Conservation (phyloP, 2,329 filamentous ascomycete genomes). For the Neofusicoccum kwambonambiense region DNA sequence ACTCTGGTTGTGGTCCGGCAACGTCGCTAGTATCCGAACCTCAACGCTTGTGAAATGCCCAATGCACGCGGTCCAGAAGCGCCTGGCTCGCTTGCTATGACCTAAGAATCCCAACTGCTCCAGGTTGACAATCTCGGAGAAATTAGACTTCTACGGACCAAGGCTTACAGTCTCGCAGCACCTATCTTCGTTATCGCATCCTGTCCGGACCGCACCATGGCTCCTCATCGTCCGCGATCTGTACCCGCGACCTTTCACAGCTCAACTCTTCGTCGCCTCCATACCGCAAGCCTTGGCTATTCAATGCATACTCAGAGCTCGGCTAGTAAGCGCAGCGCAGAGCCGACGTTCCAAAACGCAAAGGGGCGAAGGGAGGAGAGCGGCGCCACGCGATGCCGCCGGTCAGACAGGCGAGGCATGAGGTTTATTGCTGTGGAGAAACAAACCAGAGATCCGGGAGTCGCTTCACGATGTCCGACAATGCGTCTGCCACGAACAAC, state of each 20-base stretch:
- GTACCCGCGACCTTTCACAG: background rate
- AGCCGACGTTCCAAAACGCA: background rate
- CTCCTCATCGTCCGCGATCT: background rate
- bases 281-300: background rate
- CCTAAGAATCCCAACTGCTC: too few species aligned
- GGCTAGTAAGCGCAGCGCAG: background rate
- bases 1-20: background rate
- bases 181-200: background rate
- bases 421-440: constrained; percentile 1
- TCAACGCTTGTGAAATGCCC: background rate
- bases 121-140: too few species aligned
- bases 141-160: too few species aligned
- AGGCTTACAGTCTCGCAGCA: too few species aligned
- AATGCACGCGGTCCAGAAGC: background rate
- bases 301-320: background rate
- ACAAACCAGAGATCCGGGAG: background rate
- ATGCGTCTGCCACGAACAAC: background rate
- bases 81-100: background rate
- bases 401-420: constrained; percentile 11
- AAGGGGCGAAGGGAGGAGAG: background rate
- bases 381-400: background rate
- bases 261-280: background rate
- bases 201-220: background rate
- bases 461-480: background rate
- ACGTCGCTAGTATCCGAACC: background rate